Conservation (phyloP, 208 protist genomes). For the Blechomonas ayalai region DNA sequence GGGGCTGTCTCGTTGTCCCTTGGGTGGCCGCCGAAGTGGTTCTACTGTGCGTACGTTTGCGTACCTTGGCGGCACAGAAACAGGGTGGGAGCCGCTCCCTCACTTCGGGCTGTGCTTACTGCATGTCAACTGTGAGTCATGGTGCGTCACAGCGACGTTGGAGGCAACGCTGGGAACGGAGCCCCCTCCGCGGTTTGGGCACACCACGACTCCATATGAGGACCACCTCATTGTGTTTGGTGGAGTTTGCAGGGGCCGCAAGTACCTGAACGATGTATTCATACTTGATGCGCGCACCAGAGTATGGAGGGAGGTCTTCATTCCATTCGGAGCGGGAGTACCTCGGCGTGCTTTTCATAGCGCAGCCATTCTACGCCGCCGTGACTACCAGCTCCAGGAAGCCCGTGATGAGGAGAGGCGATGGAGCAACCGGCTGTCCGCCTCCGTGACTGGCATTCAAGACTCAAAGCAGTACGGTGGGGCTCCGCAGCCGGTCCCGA, state of each 20-base stretch:
- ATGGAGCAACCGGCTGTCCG: no score
- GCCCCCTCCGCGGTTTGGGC: slow-evolving; percentile 58
- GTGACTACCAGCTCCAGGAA: no score
- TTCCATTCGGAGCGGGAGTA: slow-evolving; percentile 28
- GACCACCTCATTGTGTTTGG: slow-evolving; percentile 59
- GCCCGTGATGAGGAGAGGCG: no score
- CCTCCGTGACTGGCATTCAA: no score
- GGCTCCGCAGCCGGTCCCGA: no score
- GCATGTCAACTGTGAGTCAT: slow-evolving; percentile 14
- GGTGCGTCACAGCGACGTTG: slow-evolving; percentile 11
- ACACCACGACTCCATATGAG: slow-evolving; percentile 26
- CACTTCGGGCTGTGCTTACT: slow-evolving; percentile 44
- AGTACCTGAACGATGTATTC: slow-evolving; percentile 56
- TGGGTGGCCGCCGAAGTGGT: neutral
- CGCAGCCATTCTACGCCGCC: slow-evolving; percentile 25
- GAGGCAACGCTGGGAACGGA: slow-evolving; percentile 50
- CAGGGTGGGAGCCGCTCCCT: slow-evolving; percentile 43
- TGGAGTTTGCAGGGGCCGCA: slow-evolving; percentile 25
- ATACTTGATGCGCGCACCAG: slow-evolving; percentile 44
- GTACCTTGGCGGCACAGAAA: slow-evolving; percentile 60
- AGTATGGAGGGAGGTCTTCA: slow-evolving; percentile 76
- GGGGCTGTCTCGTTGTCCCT: neutral
- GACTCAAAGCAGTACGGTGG: no score
- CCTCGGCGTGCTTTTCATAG: slow-evolving; percentile 56
- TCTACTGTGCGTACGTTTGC: slow-evolving; percentile 13